These are phyloP conservation scores for Basidiobolus meristosporus DNA, from an alignment of 371 early-diverging fungal species.

Conservation along the genomic window DNA sequence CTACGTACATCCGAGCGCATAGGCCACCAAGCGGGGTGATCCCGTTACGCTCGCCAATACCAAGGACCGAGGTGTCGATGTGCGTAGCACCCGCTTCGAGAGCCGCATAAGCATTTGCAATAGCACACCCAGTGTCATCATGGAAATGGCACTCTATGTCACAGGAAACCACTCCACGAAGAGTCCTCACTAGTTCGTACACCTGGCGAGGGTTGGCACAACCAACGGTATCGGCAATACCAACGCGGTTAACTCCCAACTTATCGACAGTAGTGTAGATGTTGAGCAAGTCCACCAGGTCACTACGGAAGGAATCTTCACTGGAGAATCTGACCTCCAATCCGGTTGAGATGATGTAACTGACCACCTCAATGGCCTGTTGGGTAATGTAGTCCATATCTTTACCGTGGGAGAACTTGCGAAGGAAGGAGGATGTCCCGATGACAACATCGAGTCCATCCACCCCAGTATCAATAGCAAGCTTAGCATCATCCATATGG, in stretches of 20 bases:
- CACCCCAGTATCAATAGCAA: slow-evolving; percentile 87
- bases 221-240: slow-evolving; percentile 95
- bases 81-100: slow-evolving; percentile 96
- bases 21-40: slow-evolving; percentile 91
- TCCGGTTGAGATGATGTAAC: slow-evolving; percentile 82
- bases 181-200: slow-evolving; percentile 84
- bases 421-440: slow-evolving; percentile 82
- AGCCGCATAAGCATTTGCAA: slow-evolving; percentile 90
- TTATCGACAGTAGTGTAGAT: slow-evolving; percentile 88
- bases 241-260: slow-evolving; percentile 93
- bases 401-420: slow-evolving; percentile 94
- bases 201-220: slow-evolving; percentile 95
- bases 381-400: slow-evolving; percentile 89
- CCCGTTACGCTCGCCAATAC: slow-evolving; percentile 95
- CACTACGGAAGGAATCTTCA: slow-evolving; percentile 92
- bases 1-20: slow-evolving; percentile 84
- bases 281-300: slow-evolving; percentile 83
- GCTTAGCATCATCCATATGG: slow-evolving; percentile 92
- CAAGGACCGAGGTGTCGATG: slow-evolving; percentile 91
- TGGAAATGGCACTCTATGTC: slow-evolving; percentile 98
- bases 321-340: slow-evolving; percentile 91
- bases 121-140: slow-evolving; percentile 96
- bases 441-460: slow-evolving; percentile 93
- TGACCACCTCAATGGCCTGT: slow-evolving; percentile 85
- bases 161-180: slow-evolving; percentile 83